phyloP scores from a whole-genome alignment of 2,329 filamentous ascomycete genomes.

The Talaromyces piceae region DNA sequence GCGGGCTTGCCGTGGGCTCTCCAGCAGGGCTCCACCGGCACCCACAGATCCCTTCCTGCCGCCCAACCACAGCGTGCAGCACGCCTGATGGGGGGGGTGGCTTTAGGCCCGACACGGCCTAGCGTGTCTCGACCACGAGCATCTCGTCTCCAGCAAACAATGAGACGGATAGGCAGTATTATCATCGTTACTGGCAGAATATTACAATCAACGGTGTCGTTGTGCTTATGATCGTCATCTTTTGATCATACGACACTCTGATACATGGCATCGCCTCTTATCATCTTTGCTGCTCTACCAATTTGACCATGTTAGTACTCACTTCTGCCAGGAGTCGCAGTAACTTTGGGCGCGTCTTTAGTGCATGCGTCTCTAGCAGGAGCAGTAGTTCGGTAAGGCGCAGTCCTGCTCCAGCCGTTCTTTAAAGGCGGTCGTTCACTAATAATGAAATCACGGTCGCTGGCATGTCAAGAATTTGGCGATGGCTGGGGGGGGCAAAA shows the following conservation, averaged over 20 bases:
- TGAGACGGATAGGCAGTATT: no score
- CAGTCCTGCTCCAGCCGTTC: not conserved
- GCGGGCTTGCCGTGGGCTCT: not conserved
- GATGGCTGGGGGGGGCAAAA: not conserved
- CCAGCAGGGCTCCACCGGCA: not conserved
- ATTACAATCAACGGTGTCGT: no score
- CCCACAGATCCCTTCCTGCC: not conserved
- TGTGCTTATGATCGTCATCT: no score
- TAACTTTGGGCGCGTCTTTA: no score
- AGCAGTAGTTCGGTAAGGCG: not conserved
- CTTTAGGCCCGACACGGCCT: not conserved
- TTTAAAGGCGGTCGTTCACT: not conserved
- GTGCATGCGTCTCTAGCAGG: not conserved
- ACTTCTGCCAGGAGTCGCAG: no score
- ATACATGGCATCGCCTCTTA: no score
- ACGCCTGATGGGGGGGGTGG: not conserved
- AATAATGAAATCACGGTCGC: not conserved
- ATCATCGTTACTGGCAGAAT: not conserved
- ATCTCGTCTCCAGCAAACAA: no score
- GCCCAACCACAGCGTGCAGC: not conserved
- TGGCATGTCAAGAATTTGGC: not conserved
- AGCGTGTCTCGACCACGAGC: not conserved
- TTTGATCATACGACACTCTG: no score
- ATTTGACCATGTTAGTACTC: no score
- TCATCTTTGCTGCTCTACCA: no score